phyloP scores from a whole-genome alignment of 148 eudicot genomes.

The Pharnaceum exiguum region DNA sequence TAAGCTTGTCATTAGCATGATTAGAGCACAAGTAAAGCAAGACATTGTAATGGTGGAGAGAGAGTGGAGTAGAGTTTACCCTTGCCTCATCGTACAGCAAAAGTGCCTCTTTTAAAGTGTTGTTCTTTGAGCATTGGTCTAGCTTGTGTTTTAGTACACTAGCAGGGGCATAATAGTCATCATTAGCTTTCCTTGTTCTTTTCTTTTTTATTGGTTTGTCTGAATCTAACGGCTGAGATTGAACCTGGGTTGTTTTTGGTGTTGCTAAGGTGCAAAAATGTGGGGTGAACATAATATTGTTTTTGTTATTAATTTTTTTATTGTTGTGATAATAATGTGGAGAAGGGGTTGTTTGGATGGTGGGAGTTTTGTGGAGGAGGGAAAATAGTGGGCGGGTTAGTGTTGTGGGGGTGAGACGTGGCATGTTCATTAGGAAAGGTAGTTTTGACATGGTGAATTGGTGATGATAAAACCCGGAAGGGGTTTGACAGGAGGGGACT shows the following conservation, averaged over 20 bases:
- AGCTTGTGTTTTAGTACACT: conserved; percentile 40
- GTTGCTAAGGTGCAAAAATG: conserved; percentile 5
- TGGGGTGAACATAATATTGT: neutral
- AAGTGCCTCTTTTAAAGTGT: conserved; percentile 50
- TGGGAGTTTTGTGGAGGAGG: conserved; percentile 7
- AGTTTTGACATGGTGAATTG: conserved; percentile 16
- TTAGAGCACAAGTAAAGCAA: conserved; percentile 69
- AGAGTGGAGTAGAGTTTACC: conserved; percentile 28
- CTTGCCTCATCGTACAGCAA: conserved; percentile 51
- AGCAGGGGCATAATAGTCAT: conserved; percentile 52
- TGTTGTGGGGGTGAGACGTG: conserved; percentile 6
- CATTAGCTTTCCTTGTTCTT: conserved; percentile 32
- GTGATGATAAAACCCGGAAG: no score
- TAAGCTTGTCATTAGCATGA: conserved; percentile 1
- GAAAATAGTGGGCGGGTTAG: conserved; percentile 19
- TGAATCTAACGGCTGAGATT: neutral
- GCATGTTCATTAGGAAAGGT: conserved; percentile 17
- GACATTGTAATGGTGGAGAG: conserved; percentile 54
- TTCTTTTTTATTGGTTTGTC: conserved; percentile 11
- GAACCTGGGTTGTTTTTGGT: neutral
- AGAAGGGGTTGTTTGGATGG: neutral
- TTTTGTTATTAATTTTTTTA: neutral
- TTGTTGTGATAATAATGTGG: neutral
- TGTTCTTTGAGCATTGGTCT: conserved; percentile 57
- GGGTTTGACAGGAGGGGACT: no score